These are phyloP conservation scores for Lophiostoma macrostomum DNA, from an alignment of 495 filamentous ascomycete genomes.

Conservation along the genomic window DNA sequence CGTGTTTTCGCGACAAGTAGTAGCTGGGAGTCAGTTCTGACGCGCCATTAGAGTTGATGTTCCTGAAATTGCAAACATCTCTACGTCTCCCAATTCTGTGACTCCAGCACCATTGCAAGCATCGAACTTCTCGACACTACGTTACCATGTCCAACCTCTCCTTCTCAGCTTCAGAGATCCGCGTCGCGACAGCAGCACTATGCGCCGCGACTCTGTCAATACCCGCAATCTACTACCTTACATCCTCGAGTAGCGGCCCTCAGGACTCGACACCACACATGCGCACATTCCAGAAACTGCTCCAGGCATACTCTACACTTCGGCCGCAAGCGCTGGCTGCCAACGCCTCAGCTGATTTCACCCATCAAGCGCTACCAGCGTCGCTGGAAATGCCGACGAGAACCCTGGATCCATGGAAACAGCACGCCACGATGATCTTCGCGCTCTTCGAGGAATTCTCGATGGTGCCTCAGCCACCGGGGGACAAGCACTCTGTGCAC, in stretches of 20 bases:
- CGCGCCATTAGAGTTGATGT: too few species aligned
- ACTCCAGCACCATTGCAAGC: too few species aligned
- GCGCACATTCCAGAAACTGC: constrained; percentile 9
- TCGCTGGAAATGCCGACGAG: constrained; percentile 9
- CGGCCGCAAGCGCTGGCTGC: constrained; percentile 11
- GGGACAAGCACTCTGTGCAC: neutral
- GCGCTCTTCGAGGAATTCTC: constrained; percentile 23
- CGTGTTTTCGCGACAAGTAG: too few species aligned
- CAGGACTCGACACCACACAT: constrained; percentile 13
- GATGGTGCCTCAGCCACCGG: constrained; percentile 15
- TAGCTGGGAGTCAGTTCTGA: too few species aligned
- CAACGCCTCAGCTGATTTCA: constrained; percentile 7
- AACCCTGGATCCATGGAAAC: neutral
- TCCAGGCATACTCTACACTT: constrained; percentile 13
- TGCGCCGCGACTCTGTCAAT: neutral
- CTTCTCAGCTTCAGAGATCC: constrained; percentile 8
- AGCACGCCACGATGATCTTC: constrained; percentile 22
- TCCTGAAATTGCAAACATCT: too few species aligned
- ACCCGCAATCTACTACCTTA: constrained; percentile 11
- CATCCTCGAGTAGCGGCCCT: neutral
- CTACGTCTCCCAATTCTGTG: too few species aligned
- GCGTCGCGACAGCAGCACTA: constrained; percentile 5
- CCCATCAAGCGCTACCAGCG: constrained; percentile 14
- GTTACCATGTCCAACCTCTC: neutral
- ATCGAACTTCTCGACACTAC: neutral